Conservation (phyloP, 2,329 filamentous ascomycete species). For the Chrysosporium keratinophilum region DNA sequence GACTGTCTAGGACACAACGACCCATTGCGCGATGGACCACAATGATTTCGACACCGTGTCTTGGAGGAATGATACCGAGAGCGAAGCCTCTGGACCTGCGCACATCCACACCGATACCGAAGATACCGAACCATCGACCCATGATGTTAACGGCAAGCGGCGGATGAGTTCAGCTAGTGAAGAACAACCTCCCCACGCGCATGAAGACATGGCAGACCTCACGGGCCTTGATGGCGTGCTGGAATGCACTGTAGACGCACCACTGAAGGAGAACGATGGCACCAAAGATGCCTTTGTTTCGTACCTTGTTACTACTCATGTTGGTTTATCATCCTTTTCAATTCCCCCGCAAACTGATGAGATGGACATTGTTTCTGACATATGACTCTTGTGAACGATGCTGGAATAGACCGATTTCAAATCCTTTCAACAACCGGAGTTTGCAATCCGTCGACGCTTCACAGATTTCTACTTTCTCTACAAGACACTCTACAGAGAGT, state of each 20-base stretch:
- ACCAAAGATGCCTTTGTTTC: conserved; percentile 96
- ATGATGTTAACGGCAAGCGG: conserved; percentile 41
- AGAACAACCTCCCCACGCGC: conserved; percentile 40
- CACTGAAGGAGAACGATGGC: conserved; percentile 90
- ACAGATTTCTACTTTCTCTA: conserved; percentile 97
- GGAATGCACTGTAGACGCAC: conserved; percentile 70
- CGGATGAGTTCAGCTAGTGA: conserved; percentile 37
- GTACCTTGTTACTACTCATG: conserved; percentile 84
- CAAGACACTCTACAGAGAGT: conserved; percentile 79
- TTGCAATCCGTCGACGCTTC: conserved; percentile 77
- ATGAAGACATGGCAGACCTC: conserved; percentile 48
- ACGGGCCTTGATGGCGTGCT: conserved; percentile 63
- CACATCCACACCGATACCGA: conserved; percentile 35
- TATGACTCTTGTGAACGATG: not conserved
- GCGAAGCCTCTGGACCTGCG: conserved; percentile 35
- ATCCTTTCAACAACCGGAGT: conserved; percentile 73
- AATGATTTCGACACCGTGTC: conserved; percentile 74
- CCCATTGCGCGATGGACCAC: conserved; percentile 34
- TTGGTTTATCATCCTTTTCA: conserved; percentile 36
- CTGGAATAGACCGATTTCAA: conserved; percentile 71
- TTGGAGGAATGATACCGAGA: conserved; percentile 57
- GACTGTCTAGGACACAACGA: too few species aligned
- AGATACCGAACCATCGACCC: conserved; percentile 21
- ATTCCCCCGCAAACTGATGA: not conserved
- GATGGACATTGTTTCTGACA: not conserved